Evolutionary conservation across 768 basidiomycete species (phyloP), one percentile per base, ranked within the genome.

Genomic region (Boletus reticuloceps): DNA sequence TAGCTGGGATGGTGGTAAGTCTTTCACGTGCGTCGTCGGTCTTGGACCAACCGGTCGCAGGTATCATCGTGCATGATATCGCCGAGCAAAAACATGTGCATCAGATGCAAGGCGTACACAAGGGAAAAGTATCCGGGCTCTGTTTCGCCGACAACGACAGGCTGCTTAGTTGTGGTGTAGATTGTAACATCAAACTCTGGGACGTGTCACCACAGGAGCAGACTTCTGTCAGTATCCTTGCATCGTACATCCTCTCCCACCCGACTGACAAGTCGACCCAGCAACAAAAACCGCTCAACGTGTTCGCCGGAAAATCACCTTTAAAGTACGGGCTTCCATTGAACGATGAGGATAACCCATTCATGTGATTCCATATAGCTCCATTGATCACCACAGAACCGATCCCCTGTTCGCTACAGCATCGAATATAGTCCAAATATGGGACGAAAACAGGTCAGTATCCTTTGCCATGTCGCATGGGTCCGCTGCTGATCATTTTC

Each of bases 351-450:
- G 32, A 20, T n/a, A 2, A 20, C 22, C 25, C 39, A 44, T 55
- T 57, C 56, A 52, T 29, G 14, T 20, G 4, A 42, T 44, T 52
- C 37, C 34, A 8, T 62, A 94, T 63, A 96, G 94, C 66, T 88
- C 89, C 42, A 91, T 99, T 72, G 94, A 98, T 63, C 97, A 98
- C 67, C 97, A 98, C 68, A 82, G 88, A 44, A 83, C 83, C 36
- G 90, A 95, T 54, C 78, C 88, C n/a, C 71, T 94, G 5, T 99
- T 99, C 63, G 96, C 94, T 1, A 95, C 96, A 0, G 94, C 94
- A 3, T 96, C 94, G 0, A 92, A 88, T 62, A 81, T 83, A 46
- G 94, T 99, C 8, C 96, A 98, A 69, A 81, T 99, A 61, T 99
- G 97, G 97, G 97, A 99, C 63, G 94, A 98, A 72, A 95, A 88